These are phyloP conservation scores for Phytophthora cryptogea DNA, from an alignment of 352 stramenopile species.

Conservation along the genomic window DNA sequence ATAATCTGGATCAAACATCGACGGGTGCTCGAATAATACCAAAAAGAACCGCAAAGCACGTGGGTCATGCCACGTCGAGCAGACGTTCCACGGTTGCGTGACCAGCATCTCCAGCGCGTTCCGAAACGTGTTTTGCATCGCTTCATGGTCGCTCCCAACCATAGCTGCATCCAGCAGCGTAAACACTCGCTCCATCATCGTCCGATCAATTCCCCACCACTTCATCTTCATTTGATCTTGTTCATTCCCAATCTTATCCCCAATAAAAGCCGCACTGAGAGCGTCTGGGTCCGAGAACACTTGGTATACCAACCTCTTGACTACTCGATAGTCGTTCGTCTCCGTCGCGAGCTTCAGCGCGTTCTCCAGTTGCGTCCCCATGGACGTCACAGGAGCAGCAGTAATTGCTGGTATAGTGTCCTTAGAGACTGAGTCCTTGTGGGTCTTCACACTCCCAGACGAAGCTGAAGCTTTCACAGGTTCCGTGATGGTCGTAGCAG, in stretches of 20 bases:
- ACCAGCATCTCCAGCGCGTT: conserved; percentile 75
- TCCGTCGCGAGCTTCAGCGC: conserved; percentile 44
- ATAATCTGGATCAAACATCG: conserved; percentile 81
- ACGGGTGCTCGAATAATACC: conserved; percentile 73
- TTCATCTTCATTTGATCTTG: conserved; percentile 26
- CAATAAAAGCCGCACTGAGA: conserved; percentile 59
- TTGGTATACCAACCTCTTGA: conserved; percentile 71
- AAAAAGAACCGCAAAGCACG: conserved; percentile 63
- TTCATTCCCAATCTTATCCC: conserved; percentile 1
- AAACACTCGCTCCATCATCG: conserved; percentile 51
- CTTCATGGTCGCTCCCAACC: conserved; percentile 38
- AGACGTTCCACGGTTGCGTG: conserved; percentile 76
- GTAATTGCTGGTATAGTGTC: neutral
- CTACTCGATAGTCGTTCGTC: conserved; percentile 50
- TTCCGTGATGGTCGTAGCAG: conserved; percentile 18
- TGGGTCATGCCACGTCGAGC: conserved; percentile 64
- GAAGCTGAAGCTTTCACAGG: neutral
- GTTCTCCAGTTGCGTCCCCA: conserved; percentile 49
- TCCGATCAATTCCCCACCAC: conserved; percentile 62
- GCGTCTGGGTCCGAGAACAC: conserved; percentile 68
- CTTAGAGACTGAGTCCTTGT: neutral
- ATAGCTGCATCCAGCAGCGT: conserved; percentile 47
- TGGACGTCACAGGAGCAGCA: conserved; percentile 9
- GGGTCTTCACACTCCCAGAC: neutral
- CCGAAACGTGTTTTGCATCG: conserved; percentile 71